Conservation (phyloP, 148 eudicot species). For the Spergularia marina region DNA sequence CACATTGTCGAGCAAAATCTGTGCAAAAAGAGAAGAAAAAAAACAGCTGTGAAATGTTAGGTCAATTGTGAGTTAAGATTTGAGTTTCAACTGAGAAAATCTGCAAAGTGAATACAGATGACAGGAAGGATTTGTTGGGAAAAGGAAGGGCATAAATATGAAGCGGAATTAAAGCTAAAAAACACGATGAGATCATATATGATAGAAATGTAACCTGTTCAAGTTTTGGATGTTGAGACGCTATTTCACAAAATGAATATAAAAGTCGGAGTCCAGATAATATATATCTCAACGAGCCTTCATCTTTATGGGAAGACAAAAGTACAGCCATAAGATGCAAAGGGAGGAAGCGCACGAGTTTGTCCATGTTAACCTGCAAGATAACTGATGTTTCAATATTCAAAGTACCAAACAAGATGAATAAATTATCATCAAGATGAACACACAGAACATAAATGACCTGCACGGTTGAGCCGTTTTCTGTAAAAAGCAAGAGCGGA, state of each 20-base stretch:
- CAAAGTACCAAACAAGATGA: conserved; percentile 12
- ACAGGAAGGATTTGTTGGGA: not conserved
- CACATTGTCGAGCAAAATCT: conserved; percentile 86
- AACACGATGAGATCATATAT: not conserved
- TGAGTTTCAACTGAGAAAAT: not conserved
- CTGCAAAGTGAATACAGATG: not conserved
- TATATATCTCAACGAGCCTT: conserved; percentile 56
- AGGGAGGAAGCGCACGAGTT: conserved; percentile 68
- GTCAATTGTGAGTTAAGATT: not conserved
- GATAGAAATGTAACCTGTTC: conserved; percentile 57
- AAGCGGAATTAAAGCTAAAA: not conserved
- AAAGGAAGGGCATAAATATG: not conserved
- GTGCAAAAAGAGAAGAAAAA: conserved; percentile 18
- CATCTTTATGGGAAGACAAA: conserved; percentile 56
- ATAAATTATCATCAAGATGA: not conserved
- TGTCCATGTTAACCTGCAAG: conserved; percentile 78
- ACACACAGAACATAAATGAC: conserved; percentile 28
- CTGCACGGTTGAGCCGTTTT: conserved; percentile 60
- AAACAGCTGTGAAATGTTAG: conserved; percentile 12
- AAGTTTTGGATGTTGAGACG: conserved; percentile 76
- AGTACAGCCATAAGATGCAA: conserved; percentile 68
- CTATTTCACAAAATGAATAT: conserved; percentile 73
- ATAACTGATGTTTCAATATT: conserved; percentile 4
- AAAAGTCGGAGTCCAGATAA: conserved; percentile 71
- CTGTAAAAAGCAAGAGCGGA: conserved; percentile 30